These are phyloP conservation scores for Cerioporus squamosus DNA, from an alignment of 1,284 basidiomycete species.

Conservation along the genomic window DNA sequence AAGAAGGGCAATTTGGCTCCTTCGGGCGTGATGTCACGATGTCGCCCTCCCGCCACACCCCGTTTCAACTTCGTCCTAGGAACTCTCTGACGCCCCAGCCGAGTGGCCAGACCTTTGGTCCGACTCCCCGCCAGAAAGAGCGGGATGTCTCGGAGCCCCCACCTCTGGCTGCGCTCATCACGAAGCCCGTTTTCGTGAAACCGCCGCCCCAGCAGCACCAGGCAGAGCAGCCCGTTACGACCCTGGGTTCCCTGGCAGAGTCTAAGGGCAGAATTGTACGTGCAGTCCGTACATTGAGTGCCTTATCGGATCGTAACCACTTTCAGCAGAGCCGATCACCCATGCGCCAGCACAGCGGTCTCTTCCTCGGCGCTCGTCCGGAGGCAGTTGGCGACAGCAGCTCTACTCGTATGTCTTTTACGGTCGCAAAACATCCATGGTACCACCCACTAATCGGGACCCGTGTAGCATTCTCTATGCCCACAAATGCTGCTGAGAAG, in stretches of 20 bases:
- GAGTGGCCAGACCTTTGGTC: conserved; percentile 53
- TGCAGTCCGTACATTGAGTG: background rate
- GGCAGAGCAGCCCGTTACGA: conserved; percentile 39
- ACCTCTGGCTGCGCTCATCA: conserved; percentile 56
- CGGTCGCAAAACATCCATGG: background rate
- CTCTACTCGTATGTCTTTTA: conserved; percentile 22
- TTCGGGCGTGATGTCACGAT: conserved; percentile 44
- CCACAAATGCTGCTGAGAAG: conserved; percentile 59
- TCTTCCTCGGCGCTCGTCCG: conserved; percentile 46
- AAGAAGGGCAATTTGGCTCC: conserved; percentile 17
- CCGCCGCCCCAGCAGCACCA: conserved; percentile 46
- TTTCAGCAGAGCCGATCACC: conserved; percentile 38
- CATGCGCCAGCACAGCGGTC: conserved; percentile 50
- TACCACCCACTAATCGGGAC: background rate
- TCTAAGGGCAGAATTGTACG: conserved; percentile 47
- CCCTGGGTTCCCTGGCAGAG: conserved; percentile 67
- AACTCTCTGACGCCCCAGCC: conserved; percentile 72
- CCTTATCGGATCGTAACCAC: conserved; percentile 22
- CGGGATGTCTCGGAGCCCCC: conserved; percentile 69
- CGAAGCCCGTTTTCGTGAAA: conserved; percentile 73
- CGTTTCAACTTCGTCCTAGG: conserved; percentile 59
- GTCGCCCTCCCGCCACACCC: conserved; percentile 46
- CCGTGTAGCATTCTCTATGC: conserved; percentile 19
- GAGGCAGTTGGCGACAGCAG: conserved; percentile 25
- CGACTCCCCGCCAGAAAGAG: conserved; percentile 38